phyloP scores from a whole-genome alignment of 1,284 basidiomycete genomes.

The Ganoderma lucidum region DNA sequence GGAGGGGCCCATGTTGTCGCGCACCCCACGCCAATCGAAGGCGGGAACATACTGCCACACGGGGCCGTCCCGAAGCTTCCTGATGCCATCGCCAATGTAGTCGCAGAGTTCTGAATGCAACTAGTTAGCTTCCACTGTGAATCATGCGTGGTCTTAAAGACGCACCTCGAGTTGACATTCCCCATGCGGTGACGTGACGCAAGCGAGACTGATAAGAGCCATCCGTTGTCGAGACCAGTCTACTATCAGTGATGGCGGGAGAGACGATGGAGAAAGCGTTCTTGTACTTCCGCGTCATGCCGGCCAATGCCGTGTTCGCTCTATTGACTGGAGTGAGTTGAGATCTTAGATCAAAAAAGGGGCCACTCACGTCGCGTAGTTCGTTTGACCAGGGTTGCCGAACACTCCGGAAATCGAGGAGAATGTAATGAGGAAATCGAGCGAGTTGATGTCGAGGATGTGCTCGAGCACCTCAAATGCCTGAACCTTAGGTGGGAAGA shows the following conservation, averaged over 20 bases:
- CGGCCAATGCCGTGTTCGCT: constrained; percentile 47
- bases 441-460: constrained; percentile 30
- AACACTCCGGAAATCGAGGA: constrained; percentile 46
- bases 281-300: constrained; percentile 35
- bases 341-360: not conserved
- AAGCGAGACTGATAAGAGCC: constrained; percentile 22
- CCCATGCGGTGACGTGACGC: constrained; percentile 37
- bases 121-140: not conserved
- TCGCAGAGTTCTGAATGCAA: constrained; percentile 39
- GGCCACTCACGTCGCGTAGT: constrained; percentile 46
- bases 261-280: constrained; percentile 49
- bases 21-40: constrained; percentile 40
- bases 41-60: constrained; percentile 42
- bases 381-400: constrained; percentile 51
- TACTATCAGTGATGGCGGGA: constrained; percentile 45
- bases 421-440: constrained; percentile 50
- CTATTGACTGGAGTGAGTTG: constrained; percentile 32
- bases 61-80: constrained; percentile 30
- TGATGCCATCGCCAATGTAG: constrained; percentile 41
- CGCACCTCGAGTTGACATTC: constrained; percentile 35
- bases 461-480: constrained; percentile 41
- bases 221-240: constrained; percentile 23
- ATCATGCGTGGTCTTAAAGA: not conserved
- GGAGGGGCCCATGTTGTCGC: constrained; percentile 32
- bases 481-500: constrained; percentile 43